A percentile compares a stretch with the other conserved stretches of the same genome.
These are phyloP conservation scores for Schizopora paradoxa DNA, from an alignment of 1,284 basidiomycete species.

Conservation along the genomic window DNA sequence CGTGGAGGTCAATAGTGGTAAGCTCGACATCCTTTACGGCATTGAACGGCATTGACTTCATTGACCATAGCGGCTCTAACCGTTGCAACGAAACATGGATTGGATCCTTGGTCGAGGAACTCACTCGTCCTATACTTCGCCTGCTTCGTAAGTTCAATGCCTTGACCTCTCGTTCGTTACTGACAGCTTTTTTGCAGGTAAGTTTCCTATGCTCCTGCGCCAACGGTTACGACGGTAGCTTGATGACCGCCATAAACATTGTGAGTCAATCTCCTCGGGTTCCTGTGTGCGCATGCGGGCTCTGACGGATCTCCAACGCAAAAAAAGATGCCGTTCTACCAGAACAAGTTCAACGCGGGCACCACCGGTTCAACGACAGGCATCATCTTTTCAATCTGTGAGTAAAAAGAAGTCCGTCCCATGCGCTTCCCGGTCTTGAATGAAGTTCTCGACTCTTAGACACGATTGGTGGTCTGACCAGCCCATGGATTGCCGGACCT, in stretches of 20 bases:
- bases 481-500: constrained; percentile 23
- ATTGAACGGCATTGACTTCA: background rate
- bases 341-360: constrained; percentile 24
- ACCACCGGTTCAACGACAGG: constrained; percentile 22
- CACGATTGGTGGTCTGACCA: constrained; percentile 18
- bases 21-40: background rate
- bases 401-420: constrained; percentile 6
- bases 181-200: constrained; percentile 5
- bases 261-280: constrained; percentile 15
- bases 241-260: constrained; percentile 27
- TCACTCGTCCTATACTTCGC: constrained; percentile 25
- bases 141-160: constrained; percentile 22
- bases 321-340: constrained; percentile 23
- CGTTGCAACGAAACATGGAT: constrained; percentile 19
- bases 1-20: constrained; percentile 19
- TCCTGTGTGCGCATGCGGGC: background rate
- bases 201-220: constrained; percentile 23
- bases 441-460: constrained; percentile 8
- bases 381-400: constrained; percentile 21
- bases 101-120: constrained; percentile 25
- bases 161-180: background rate
- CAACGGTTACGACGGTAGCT: constrained; percentile 26
- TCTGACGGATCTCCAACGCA: too few species aligned
- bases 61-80: constrained; percentile 19
- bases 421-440: constrained; percentile 14